Percentiles rank a stretch among this genome's conserved stretches.
Evolutionary conservation across 345 rosid species (phyloP).

Genomic region (Trapa bicornis): DNA sequence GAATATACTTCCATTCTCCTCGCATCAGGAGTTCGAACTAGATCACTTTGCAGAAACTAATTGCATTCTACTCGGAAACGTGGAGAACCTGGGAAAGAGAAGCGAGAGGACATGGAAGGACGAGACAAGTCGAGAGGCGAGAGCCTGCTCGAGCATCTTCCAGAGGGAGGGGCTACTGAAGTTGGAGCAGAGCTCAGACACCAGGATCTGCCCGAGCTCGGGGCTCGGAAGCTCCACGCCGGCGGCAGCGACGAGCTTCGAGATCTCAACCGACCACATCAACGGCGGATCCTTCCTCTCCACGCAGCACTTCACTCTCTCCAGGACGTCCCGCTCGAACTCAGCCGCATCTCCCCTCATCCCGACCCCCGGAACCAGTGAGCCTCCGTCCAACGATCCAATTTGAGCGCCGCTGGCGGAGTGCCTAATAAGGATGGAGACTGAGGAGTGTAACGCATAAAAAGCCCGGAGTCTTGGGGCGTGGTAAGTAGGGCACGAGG

Average conservation of each 20-base stretch:
- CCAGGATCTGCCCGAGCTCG: slow-evolving; percentile 31
- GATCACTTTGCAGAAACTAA: neutral
- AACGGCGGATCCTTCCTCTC: slow-evolving; percentile 12
- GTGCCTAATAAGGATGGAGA: neutral
- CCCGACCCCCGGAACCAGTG: neutral
- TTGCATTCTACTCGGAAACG: neutral
- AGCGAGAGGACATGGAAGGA: slow-evolving; percentile 43
- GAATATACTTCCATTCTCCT: neutral
- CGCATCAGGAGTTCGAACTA: neutral
- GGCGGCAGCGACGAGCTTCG: slow-evolving; percentile 18
- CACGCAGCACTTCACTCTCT: slow-evolving; percentile 15
- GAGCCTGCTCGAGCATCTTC: slow-evolving; percentile 39
- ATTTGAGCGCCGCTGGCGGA: neutral
- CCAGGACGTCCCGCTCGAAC: slow-evolving; percentile 9
- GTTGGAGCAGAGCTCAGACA: slow-evolving; percentile 35
- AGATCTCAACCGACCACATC: slow-evolving; percentile 26
- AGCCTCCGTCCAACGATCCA: neutral
- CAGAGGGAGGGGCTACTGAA: slow-evolving; percentile 34
- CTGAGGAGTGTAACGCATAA: neutral
- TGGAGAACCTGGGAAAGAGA: slow-evolving; percentile 27
- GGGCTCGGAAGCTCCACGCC: slow-evolving; percentile 20
- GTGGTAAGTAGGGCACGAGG: neutral
- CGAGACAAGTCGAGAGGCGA: slow-evolving; percentile 30
- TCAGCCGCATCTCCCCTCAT: slow-evolving; percentile 2
- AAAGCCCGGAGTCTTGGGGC: neutral